phyloP scores from a whole-genome alignment of 148 eudicot species.

The Selenicereus undatus region DNA sequence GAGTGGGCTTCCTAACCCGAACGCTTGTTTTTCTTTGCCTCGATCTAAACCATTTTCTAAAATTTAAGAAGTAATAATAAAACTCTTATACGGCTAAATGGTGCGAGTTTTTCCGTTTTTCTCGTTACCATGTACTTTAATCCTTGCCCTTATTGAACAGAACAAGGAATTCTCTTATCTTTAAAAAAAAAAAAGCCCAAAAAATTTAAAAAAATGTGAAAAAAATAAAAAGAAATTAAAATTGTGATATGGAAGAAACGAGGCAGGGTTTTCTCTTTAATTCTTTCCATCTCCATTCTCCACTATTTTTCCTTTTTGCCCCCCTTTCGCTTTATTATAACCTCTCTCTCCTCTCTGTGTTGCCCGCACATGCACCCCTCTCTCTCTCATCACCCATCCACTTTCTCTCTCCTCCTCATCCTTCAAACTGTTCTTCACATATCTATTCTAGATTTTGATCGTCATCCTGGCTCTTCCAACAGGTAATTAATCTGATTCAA shows the following conservation, averaged over 20 bases:
- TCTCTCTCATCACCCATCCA: background rate
- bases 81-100: too few relatives aligned
- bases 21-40: too few relatives aligned
- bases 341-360: background rate
- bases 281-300: constrained; percentile 21
- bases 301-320: constrained; percentile 10
- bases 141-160: too few relatives aligned
- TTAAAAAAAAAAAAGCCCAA: too few relatives aligned
- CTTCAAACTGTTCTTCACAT: constrained; percentile 6
- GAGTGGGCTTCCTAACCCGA: too few relatives aligned
- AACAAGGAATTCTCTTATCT: too few relatives aligned
- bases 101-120: too few relatives aligned
- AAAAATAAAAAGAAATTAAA: too few relatives aligned
- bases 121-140: too few relatives aligned
- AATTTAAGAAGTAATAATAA: too few relatives aligned
- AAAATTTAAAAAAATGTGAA: too few relatives aligned
- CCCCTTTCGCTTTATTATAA: background rate
- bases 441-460: background rate
- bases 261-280: constrained; percentile 20
- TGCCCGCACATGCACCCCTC: constrained; percentile 15
- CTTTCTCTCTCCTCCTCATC: background rate
- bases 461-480: background rate
- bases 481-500: background rate
- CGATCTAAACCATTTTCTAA: too few relatives aligned
- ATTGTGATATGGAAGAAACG: constrained; percentile 5